These are phyloP conservation scores for Aspergillus melleus DNA, from an alignment of 2,329 filamentous ascomycete species.

Conservation along the genomic window DNA sequence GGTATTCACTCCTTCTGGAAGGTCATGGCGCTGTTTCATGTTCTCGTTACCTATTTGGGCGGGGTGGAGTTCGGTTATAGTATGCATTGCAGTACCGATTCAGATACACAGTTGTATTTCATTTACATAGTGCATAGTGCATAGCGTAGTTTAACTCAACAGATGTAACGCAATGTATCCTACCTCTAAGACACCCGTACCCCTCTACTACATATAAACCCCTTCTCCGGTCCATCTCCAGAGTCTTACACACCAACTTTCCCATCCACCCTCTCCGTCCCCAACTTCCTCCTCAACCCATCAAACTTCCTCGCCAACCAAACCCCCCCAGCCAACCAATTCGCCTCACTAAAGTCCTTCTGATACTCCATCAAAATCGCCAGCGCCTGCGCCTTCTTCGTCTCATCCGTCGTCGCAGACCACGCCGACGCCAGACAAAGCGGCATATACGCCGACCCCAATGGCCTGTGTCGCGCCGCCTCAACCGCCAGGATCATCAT, in stretches of 20 bases:
- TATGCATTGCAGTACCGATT: too few species aligned
- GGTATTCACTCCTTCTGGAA: too few species aligned
- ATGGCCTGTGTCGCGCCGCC: constrained; percentile 19
- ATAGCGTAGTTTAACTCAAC: too few species aligned
- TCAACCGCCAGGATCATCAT: constrained; percentile 13
- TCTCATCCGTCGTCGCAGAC: constrained; percentile 14
- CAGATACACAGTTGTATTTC: too few species aligned
- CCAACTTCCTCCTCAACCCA: background rate
- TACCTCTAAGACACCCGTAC: too few species aligned
- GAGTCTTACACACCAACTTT: background rate
- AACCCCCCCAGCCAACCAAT: constrained; percentile 13
- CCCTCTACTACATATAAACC: background rate
- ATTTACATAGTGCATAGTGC: too few species aligned
- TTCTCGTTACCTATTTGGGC: too few species aligned
- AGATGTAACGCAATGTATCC: too few species aligned
- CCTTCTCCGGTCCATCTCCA: background rate
- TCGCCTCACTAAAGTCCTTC: constrained; percentile 19
- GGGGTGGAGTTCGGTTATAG: too few species aligned
- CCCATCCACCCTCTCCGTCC: background rate
- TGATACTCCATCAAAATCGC: constrained; percentile 20
- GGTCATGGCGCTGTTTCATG: too few species aligned
- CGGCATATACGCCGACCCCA: constrained; percentile 22
- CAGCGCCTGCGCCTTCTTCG: constrained; percentile 13
- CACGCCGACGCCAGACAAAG: constrained; percentile 21
- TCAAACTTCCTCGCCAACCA: constrained; percentile 10